These are phyloP conservation scores for Termitomyces sp. DNA, from an alignment of 768 basidiomycete species.

Conservation along the genomic window DNA sequence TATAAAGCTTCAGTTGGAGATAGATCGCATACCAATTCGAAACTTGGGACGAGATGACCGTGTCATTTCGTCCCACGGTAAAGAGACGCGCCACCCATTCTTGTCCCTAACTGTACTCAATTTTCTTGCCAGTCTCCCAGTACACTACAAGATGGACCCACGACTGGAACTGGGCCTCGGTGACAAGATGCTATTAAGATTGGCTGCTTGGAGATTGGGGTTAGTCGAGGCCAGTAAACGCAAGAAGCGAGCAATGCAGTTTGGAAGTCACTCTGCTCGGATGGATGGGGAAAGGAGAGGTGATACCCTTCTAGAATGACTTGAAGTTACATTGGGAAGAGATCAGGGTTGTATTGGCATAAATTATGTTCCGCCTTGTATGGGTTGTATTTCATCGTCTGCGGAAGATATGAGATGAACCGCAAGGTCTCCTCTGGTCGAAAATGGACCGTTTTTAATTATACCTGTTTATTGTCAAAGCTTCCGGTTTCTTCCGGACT, in stretches of 20 bases:
- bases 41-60: conserved; percentile 96
- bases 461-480: too few species aligned
- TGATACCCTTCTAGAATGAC: conserved; percentile 36
- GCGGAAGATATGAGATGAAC: too few species aligned
- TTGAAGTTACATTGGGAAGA: not conserved
- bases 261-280: conserved; percentile 84
- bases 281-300: conserved; percentile 73
- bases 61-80: conserved; percentile 85
- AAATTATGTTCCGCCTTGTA: not conserved
- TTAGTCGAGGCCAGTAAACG: conserved; percentile 68
- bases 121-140: conserved; percentile 76
- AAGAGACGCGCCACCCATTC: conserved; percentile 91
- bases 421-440: too few species aligned
- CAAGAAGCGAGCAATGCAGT: conserved; percentile 97
- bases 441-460: too few species aligned
- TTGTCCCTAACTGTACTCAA: conserved; percentile 76
- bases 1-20: conserved; percentile 80
- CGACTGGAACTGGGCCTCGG: conserved; percentile 73
- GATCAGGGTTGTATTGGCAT: not conserved
- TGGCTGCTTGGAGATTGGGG: conserved; percentile 72
- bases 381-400: not conserved
- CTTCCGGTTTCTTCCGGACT: too few species aligned
- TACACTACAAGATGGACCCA: conserved; percentile 81
- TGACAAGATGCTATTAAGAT: conserved; percentile 83
- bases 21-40: conserved; percentile 81